Percentiles rank a stretch among this genome's conserved stretches.
Conservation (phyloP, 257 asterid species). For the Ehretia macrophylla region DNA sequence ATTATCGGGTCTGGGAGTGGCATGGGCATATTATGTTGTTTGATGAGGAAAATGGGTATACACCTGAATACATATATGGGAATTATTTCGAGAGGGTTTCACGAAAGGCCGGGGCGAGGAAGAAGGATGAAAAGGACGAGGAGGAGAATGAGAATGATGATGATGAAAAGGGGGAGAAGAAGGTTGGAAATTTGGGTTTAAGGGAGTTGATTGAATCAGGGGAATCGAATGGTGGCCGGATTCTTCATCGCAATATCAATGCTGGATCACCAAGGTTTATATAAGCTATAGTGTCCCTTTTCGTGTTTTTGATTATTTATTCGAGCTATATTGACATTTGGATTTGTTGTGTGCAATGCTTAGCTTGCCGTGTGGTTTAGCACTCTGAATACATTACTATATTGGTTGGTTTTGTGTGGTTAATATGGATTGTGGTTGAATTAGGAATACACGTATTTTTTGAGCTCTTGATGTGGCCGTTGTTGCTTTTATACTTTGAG, state of each 20-base stretch:
- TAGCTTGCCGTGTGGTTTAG: too few species aligned
- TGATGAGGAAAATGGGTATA: slow-evolving; percentile 88
- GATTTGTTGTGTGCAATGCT: too few species aligned
- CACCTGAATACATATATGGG: slow-evolving; percentile 90
- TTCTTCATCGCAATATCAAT: slow-evolving; percentile 69
- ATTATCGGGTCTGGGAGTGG: slow-evolving; percentile 98
- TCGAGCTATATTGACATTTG: background rate
- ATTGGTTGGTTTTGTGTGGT: too few species aligned
- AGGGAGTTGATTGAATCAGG: slow-evolving; percentile 73
- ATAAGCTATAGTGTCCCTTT: background rate
- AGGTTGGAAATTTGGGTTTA: slow-evolving; percentile 58
- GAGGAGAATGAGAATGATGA: background rate
- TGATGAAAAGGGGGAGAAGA: slow-evolving; percentile 27
- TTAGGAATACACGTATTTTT: background rate
- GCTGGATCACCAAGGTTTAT: slow-evolving; percentile 59
- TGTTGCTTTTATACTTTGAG: background rate
- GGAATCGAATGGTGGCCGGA: slow-evolving; percentile 41
- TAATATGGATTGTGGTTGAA: background rate
- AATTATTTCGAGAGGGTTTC: slow-evolving; percentile 81
- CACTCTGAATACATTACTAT: too few species aligned
- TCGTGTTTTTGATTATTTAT: background rate
- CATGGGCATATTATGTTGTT: slow-evolving; percentile 92
- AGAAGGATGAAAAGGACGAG: background rate
- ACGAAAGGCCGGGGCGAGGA: slow-evolving; percentile 16
- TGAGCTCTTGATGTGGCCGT: background rate